Percentiles rank a stretch among this genome's conserved stretches.
These are phyloP conservation scores for Cinnamomum chago DNA, from an alignment of 164 flowering plant genomes.

Conservation along the genomic window DNA sequence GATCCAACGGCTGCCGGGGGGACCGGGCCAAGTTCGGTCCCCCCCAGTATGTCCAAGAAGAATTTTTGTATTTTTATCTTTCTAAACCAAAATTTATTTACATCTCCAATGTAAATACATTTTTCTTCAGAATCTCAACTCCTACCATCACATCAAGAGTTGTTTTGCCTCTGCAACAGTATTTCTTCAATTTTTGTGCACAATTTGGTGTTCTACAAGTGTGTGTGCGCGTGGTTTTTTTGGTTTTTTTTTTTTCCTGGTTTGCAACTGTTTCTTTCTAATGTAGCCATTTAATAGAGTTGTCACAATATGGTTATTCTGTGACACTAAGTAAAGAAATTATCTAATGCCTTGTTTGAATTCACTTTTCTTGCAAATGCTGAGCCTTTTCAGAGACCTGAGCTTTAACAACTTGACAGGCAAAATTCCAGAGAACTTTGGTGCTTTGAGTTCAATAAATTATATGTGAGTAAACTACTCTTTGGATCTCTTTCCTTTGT, in stretches of 20 bases:
- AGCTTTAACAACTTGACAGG: conserved; percentile 66
- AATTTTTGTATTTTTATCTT: too few relatives aligned
- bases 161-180: not conserved
- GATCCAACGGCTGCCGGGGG: too few relatives aligned
- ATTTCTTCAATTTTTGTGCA: not conserved
- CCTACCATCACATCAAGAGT: not conserved
- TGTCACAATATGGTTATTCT: not conserved
- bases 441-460: conserved; percentile 8
- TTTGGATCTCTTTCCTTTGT: not conserved
- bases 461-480: conserved; percentile 16
- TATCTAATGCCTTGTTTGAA: too few relatives aligned
- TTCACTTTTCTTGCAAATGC: not conserved
- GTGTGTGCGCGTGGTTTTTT: too few relatives aligned
- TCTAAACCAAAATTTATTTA: too few relatives aligned
- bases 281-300: not conserved
- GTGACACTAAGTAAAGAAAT: not conserved
- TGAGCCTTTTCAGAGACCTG: conserved; percentile 40
- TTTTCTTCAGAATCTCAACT: not conserved
- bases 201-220: too few relatives aligned
- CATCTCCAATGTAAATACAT: too few relatives aligned
- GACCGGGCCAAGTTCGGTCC: too few relatives aligned
- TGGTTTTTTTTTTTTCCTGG: too few relatives aligned
- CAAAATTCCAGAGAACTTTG: conserved; percentile 34
- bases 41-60: too few relatives aligned
- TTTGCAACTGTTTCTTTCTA: not conserved